A percentile compares a stretch with the other conserved stretches of the same genome.
These are phyloP conservation scores for Pyrenochaeta sp. DNA, from an alignment of 2,329 filamentous ascomycete species.

Conservation along the genomic window DNA sequence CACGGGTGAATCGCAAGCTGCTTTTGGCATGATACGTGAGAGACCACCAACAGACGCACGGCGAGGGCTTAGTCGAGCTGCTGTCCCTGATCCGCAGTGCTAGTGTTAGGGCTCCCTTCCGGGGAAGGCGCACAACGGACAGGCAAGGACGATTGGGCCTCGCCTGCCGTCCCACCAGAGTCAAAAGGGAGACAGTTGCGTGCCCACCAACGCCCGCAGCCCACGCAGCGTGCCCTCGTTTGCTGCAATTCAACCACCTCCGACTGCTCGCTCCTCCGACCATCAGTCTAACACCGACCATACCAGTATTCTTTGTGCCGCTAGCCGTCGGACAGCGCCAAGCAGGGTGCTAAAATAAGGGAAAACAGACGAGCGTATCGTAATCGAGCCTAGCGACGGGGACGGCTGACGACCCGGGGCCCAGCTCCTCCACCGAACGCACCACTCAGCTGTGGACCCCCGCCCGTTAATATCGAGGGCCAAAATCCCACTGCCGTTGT, in stretches of 20 bases:
- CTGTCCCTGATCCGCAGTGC: not conserved
- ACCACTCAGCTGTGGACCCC: conserved; percentile 30
- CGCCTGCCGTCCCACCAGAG: not conserved
- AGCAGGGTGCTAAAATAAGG: conserved; percentile 21
- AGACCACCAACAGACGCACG: not conserved
- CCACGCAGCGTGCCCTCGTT: too few relatives aligned
- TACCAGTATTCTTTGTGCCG: too few relatives aligned
- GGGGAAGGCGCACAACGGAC: not conserved
- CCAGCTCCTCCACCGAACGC: conserved; percentile 20
- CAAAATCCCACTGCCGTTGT: conserved; percentile 20
- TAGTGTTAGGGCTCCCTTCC: not conserved
- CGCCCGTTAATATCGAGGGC: conserved; percentile 28
- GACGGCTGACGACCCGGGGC: conserved; percentile 18
- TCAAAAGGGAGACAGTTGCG: not conserved
- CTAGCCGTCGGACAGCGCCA: conserved; percentile 8
- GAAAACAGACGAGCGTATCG: conserved; percentile 24
- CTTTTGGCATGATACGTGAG: not conserved
- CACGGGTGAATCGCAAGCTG: too few relatives aligned
- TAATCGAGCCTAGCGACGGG: conserved; percentile 14
- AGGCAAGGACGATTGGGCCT: not conserved
- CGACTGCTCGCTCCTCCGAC: not conserved
- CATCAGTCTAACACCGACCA: too few relatives aligned
- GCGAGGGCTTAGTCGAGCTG: not conserved
- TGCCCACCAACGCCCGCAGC: too few relatives aligned
- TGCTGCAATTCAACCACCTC: too few relatives aligned